Base-by-base conservation (phyloP, 768 basidiomycete species). In the Psilocybe tampanensis region DNA sequence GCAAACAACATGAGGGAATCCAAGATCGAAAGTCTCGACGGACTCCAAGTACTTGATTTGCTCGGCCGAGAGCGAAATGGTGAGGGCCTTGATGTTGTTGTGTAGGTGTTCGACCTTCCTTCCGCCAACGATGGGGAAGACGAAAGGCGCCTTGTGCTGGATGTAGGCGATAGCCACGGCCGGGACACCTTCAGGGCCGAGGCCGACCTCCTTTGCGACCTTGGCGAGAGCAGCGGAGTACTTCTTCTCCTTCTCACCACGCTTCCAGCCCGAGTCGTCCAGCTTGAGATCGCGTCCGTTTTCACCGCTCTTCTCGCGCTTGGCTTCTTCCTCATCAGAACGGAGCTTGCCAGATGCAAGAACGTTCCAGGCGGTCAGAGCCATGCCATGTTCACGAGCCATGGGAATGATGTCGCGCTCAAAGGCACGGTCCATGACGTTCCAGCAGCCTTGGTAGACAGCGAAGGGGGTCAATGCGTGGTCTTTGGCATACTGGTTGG, bases 371-470 rank as follows among this genome's bases (percentile, higher is more conserved):
- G 70, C 70, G 0, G 72, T 68, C 0, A 76, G 66, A 1, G 74
- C 73, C 41, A 53, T 42, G 15, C 52, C 52, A 13, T 53, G 29
- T 19, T 24, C 47, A 55, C 69, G 72, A 32, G 67, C 75, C 79
- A 72, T 79, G 7, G 79, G 77, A 52, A 85, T 77, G 55, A 84
- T 80, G 1, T 84, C 84, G 7, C 83, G 73, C 65, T 85, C 83
- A 39, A 84, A 72, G 23, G 78, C 76, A 34, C 84, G 74, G 6
- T 73, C 60, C 58, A 80, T 65, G 29, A 78, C 66, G 59, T 72
- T 77, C 78, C 77, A 80, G 4, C 53, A 56, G 3, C 80, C 83
- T 67, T 81, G 83, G 64, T 85, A 86, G 18, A 86, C 71, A 23
- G 72, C 72, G 64, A 86, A 86, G 2, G 79, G 83, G 0, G 80